Conservation (phyloP, 164 flowering plant genomes). For the Santalum album region DNA sequence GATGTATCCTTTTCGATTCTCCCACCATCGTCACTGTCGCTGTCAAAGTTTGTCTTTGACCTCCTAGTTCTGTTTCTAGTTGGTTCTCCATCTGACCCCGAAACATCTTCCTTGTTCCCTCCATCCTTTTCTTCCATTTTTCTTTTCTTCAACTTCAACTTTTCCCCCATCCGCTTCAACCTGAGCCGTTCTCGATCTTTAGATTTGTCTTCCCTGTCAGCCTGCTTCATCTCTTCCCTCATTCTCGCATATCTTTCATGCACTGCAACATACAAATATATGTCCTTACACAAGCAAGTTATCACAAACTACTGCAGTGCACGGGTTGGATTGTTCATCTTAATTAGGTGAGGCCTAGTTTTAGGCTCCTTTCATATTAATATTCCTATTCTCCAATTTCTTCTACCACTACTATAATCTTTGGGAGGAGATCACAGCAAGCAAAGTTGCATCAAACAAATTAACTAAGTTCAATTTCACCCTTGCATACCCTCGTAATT, state of each 20-base stretch:
- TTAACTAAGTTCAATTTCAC: no score
- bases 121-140: slow-evolving; percentile 35
- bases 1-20: slow-evolving; percentile 7
- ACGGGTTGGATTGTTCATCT: not conserved
- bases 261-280: slow-evolving; percentile 20
- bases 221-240: slow-evolving; percentile 54
- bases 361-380: no score
- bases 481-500: no score
- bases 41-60: slow-evolving; percentile 48
- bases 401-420: no score
- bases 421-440: no score
- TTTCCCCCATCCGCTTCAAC: slow-evolving; percentile 49
- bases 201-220: slow-evolving; percentile 74
- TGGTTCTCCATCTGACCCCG: slow-evolving; percentile 41
- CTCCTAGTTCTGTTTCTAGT: slow-evolving; percentile 24
- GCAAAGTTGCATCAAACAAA: no score
- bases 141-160: slow-evolving; percentile 48
- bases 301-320: not conserved
- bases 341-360: no score
- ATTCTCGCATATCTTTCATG: slow-evolving; percentile 40
- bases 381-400: no score
- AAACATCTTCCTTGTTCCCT: slow-evolving; percentile 20
- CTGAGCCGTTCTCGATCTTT: slow-evolving; percentile 40
- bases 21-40: slow-evolving; percentile 36
- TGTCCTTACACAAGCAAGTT: not conserved